phyloP scores from a whole-genome alignment of 2,329 filamentous ascomycete species.

The Penicillium brevicompactum region DNA sequence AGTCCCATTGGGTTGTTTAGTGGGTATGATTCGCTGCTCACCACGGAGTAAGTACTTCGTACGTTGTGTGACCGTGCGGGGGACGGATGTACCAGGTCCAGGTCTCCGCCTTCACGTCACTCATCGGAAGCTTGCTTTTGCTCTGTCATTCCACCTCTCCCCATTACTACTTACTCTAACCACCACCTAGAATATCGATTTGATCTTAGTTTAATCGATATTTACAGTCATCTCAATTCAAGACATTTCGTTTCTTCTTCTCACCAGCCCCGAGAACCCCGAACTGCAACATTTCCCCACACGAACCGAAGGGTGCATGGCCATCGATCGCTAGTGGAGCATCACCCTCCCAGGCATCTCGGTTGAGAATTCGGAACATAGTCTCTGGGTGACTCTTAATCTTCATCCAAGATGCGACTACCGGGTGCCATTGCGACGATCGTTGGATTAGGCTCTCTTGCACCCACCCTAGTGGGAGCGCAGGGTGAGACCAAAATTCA shows the following conservation, averaged over 20 bases:
- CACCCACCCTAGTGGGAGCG: conserved; percentile 27
- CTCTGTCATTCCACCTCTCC: background rate
- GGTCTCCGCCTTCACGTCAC: conserved; percentile 20
- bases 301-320: conserved; percentile 14
- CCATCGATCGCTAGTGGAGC: conserved; percentile 4
- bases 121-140: conserved; percentile 7
- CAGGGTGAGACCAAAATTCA: conserved; percentile 60
- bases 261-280: conserved; percentile 1
- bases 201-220: background rate
- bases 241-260: background rate
- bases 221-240: background rate
- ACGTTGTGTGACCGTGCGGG: conserved; percentile 6
- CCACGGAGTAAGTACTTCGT: background rate
- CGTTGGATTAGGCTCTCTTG: conserved; percentile 31
- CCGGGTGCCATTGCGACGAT: conserved; percentile 28
- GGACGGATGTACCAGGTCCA: conserved; percentile 7
- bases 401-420: conserved; percentile 31
- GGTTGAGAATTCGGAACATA: background rate
- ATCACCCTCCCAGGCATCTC: background rate
- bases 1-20: no score
- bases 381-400: background rate
- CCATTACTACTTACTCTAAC: background rate
- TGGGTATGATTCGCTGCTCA: no score
- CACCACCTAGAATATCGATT: background rate
- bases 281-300: conserved; percentile 10